These are phyloP conservation scores for Salix brachista DNA, from an alignment of 345 rosid genomes.

Conservation along the genomic window DNA sequence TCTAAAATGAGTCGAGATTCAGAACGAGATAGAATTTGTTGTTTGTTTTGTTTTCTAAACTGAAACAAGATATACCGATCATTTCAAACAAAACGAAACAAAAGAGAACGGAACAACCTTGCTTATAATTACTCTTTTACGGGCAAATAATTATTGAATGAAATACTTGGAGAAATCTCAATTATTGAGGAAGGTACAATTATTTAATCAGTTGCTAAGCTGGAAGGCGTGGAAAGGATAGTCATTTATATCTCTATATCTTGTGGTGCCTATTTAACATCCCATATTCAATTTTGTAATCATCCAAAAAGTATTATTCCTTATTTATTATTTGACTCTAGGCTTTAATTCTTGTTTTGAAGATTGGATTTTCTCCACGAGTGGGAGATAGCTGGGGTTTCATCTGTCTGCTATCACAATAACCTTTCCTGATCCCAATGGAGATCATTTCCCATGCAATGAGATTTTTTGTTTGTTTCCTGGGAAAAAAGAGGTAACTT, in stretches of 20 bases:
- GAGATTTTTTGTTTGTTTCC: not conserved
- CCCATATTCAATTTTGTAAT: not conserved
- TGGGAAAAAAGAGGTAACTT: no score
- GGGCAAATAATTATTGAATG: not conserved
- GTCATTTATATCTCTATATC: not conserved
- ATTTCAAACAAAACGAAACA: no score
- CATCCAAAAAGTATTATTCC: not conserved
- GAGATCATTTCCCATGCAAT: not conserved
- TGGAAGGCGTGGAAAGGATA: conserved; percentile 5
- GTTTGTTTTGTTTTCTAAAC: no score
- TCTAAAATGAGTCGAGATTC: accelerated
- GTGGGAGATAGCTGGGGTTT: not conserved
- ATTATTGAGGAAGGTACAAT: conserved; percentile 1
- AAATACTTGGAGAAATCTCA: not conserved
- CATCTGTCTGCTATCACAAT: not conserved
- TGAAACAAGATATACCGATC: accelerated
- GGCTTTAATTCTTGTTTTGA: not conserved
- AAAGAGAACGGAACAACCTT: no score
- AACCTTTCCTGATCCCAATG: not conserved
- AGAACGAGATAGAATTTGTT: accelerated
- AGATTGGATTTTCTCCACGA: no score
- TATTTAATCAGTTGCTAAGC: conserved; percentile 4
- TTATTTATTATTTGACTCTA: not conserved
- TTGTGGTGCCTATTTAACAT: not conserved
- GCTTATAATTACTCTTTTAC: no score